Evolutionary conservation across 768 basidiomycete species (phyloP), one percentile per base, ranked within the genome.

Genomic region (Leccinum uliginosum): DNA sequence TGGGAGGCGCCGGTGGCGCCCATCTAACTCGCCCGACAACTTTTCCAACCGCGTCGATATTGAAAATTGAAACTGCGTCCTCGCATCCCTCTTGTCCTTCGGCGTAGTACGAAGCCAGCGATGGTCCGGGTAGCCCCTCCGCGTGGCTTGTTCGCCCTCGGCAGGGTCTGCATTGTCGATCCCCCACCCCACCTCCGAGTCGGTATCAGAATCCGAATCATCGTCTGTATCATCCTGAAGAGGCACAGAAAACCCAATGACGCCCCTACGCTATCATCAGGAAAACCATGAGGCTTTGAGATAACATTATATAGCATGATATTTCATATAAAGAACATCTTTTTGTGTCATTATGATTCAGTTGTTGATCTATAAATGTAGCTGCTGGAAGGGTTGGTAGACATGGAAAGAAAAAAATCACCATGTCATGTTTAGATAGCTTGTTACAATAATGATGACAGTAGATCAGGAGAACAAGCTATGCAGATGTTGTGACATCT

Each of bases 1-100:
- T n/a, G n/a, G n/a, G n/a, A n/a, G n/a, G n/a, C n/a, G n/a, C n/a
- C n/a, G n/a, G n/a, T n/a, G n/a, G n/a, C n/a, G 71, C 23, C 83
- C 82, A 66, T 91, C 87, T 49, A 91, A 71, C 66, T 91, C 89
- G 3, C 69, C 70, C 10, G 84, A 81, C 78, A 91, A 79, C 68
- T 86, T 85, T 55, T 87, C 84, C 55, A 89, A 67, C 26, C 76
- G 75, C 21, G 68, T 71, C 51, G 77, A 71, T n/a, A 81, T 35
- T 15, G 34, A 35, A 8, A 35, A 8, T n/a, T n/a, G n/a, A n/a
- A n/a, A n/a, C n/a, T 17, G 34, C 74, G 51, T 78, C 81, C 12
- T 81, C 81, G 9, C 15, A 35, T 8, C 7, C 15, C 15, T 68
- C 71, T 24, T 73, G 73, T 14, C 45, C 45, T 17, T 35, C 34